phyloP scores from a whole-genome alignment of 2,329 filamentous ascomycete species.

The Chrysoporthe puriensis region DNA sequence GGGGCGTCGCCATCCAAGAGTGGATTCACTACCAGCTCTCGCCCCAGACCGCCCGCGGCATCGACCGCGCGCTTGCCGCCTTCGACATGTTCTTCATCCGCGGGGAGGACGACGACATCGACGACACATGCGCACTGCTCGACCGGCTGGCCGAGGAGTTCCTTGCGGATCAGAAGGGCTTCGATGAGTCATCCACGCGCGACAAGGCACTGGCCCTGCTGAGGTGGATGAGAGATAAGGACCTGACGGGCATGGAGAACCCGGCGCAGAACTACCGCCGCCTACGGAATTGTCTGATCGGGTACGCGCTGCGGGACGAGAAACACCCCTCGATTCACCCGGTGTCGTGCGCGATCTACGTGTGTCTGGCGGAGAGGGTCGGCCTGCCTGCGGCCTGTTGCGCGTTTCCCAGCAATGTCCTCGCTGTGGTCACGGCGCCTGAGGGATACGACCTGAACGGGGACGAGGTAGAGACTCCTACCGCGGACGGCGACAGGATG shows the following conservation, averaged over 20 bases:
- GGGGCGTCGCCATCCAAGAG: constrained; percentile 75
- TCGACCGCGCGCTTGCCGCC: constrained; percentile 77
- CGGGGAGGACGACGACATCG: constrained; percentile 70
- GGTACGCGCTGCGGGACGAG: constrained; percentile 73
- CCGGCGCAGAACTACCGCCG: constrained; percentile 71
- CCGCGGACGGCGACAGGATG: constrained; percentile 60
- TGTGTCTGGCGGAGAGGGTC: constrained; percentile 73
- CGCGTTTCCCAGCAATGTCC: constrained; percentile 82
- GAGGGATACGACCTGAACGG: constrained; percentile 64
- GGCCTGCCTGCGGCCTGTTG: constrained; percentile 79
- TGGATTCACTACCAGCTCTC: constrained; percentile 64
- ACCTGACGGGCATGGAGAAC: constrained; percentile 73
- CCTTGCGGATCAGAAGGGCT: constrained; percentile 51
- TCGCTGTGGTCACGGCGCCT: constrained; percentile 73
- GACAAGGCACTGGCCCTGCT: constrained; percentile 70
- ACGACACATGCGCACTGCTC: constrained; percentile 68
- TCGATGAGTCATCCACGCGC: constrained; percentile 63
- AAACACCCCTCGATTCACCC: constrained; percentile 82
- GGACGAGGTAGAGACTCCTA: constrained; percentile 40
- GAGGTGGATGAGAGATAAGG: constrained; percentile 68
- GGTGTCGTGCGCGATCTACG: constrained; percentile 86
- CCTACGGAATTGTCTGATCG: constrained; percentile 86
- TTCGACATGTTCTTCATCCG: constrained; percentile 90
- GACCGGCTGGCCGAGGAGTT: constrained; percentile 66
- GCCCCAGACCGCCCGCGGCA: constrained; percentile 37